Evolutionary conservation across 1,139 yeast species (phyloP).

Genomic region (Candida tropicalis): DNA sequence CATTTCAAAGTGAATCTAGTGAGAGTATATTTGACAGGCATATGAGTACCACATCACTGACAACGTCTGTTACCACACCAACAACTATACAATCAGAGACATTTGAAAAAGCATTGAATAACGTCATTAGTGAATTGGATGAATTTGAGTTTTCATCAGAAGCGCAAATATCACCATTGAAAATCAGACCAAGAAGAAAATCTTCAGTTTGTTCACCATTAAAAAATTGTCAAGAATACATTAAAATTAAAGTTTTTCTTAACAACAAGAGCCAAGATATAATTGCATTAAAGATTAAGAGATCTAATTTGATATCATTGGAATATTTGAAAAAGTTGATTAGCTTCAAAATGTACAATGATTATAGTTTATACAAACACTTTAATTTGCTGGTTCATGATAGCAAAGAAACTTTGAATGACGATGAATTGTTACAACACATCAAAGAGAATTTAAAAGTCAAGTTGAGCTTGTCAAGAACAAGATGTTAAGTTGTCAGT

Average conservation of each 20-base stretch:
- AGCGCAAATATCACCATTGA: constrained; percentile 1
- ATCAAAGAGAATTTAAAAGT: constrained; percentile 30
- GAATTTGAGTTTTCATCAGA: constrained; percentile 3
- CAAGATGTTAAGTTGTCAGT: constrained; percentile 17
- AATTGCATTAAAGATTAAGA: constrained; percentile 31
- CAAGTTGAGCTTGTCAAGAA: constrained; percentile 29
- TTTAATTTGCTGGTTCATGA: constrained; percentile 26
- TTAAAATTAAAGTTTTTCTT: constrained; percentile 35
- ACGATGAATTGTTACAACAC: constrained; percentile 26
- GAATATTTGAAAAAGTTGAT: constrained; percentile 34
- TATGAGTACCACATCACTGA: background rate
- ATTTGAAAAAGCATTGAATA: constrained; percentile 3
- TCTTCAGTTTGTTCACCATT: background rate
- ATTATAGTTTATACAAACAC: constrained; percentile 32
- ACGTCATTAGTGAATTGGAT: constrained; percentile 7
- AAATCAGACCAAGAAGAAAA: background rate
- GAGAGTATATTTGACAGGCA: constrained; percentile 8
- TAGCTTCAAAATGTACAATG: constrained; percentile 38
- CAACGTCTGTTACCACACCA: constrained; percentile 10
- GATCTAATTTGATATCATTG: constrained; percentile 29
- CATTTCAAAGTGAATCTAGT: constrained; percentile 7
- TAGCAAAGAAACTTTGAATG: constrained; percentile 15
- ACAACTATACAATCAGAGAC: constrained; percentile 9
- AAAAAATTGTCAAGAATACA: constrained; percentile 19
- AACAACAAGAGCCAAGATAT: constrained; percentile 37